These are phyloP conservation scores for Aureobasidium subglaciale DNA, from an alignment of 2,329 filamentous ascomycete species.

Conservation along the genomic window DNA sequence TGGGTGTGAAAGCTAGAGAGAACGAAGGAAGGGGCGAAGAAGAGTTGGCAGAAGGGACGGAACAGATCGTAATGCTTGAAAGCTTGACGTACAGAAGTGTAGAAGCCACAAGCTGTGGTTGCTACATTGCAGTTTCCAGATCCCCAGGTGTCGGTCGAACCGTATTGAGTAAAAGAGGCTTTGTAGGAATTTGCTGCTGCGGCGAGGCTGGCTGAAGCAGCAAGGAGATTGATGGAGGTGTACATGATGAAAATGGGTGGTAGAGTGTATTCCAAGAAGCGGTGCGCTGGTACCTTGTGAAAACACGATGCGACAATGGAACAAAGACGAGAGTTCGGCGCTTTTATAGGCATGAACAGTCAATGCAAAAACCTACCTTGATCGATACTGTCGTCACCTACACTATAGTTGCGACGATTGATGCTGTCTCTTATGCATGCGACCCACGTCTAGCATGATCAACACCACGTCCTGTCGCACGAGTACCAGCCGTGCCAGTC, in stretches of 20 bases:
- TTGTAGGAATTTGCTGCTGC: conserved; percentile 17
- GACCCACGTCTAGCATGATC: too few species aligned
- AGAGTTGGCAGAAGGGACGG: too few species aligned
- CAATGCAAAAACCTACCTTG: background rate
- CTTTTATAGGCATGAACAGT: background rate
- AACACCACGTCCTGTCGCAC: too few species aligned
- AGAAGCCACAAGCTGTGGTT: conserved; percentile 34
- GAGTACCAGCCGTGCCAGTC: background rate
- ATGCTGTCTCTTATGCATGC: background rate
- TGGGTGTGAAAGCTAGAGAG: too few species aligned
- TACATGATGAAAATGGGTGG: background rate
- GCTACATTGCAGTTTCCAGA: conserved; percentile 31
- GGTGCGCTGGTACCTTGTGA: too few species aligned
- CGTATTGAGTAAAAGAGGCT: conserved; percentile 32
- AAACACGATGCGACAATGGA: too few species aligned
- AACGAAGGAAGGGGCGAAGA: too few species aligned
- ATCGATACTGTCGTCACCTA: conserved; percentile 5
- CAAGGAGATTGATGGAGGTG: background rate
- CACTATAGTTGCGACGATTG: background rate
- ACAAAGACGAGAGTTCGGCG: background rate
- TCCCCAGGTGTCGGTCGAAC: conserved; percentile 28
- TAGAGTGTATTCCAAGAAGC: too few species aligned
- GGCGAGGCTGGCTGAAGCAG: background rate
- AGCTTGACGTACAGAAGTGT: conserved; percentile 19
- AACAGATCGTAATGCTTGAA: too few species aligned